Evolutionary conservation across 257 asterid species (phyloP).

Genomic region (Cruciata laevipes): DNA sequence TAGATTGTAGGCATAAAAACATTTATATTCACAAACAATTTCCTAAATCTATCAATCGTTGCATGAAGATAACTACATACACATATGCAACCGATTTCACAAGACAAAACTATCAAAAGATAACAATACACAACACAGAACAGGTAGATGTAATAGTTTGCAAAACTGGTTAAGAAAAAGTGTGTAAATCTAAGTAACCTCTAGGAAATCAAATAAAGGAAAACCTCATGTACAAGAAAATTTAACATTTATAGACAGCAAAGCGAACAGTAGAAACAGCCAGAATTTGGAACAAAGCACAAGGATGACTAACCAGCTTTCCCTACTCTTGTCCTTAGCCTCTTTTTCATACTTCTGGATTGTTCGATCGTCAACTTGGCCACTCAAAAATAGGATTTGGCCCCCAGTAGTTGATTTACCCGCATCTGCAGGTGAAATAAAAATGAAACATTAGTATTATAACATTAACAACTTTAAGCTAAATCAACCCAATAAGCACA

Average conservation of each 20-base stretch:
- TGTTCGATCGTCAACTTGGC: constrained; percentile 96
- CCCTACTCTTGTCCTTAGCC: constrained; percentile 94
- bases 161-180: no score
- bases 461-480: not conserved
- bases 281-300: no score
- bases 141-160: not conserved
- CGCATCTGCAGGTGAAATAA: constrained; percentile 56
- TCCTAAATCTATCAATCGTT: not conserved
- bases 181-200: no score
- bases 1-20: not conserved
- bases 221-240: no score
- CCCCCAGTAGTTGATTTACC: constrained; percentile 98
- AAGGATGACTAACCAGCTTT: constrained; percentile 58
- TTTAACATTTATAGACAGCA: no score
- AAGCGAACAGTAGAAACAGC: no score
- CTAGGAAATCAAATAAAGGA: no score
- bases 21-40: not conserved
- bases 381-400: constrained; percentile 81
- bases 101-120: not conserved
- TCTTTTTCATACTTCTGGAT: constrained; percentile 97
- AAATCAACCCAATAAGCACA: not conserved
- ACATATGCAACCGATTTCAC: not conserved
- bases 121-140: no score
- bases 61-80: not conserved
- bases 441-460: constrained; percentile 7